phyloP scores from a whole-genome alignment of 2,329 filamentous ascomycete species.

The Stagonosporopsis tanaceti region DNA sequence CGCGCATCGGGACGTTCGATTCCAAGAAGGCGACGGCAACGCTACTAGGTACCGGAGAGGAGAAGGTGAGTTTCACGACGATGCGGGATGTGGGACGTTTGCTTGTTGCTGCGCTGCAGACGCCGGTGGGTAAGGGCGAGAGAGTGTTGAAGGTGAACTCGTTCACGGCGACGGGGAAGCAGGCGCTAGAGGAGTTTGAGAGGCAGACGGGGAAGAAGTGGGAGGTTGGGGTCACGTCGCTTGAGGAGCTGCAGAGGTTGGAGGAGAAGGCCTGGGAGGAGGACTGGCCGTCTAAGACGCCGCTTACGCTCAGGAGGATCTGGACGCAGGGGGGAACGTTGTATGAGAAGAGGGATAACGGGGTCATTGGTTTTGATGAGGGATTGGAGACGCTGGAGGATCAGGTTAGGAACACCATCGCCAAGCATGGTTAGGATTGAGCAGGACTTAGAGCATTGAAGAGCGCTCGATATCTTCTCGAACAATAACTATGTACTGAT shows the following conservation, averaged over 20 bases:
- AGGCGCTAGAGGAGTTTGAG: constrained; percentile 73
- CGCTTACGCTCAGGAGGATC: constrained; percentile 70
- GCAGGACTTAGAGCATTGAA: background rate
- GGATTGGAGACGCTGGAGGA: constrained; percentile 61
- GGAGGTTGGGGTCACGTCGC: constrained; percentile 61
- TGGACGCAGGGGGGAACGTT: constrained; percentile 77
- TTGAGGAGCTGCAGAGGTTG: constrained; percentile 62
- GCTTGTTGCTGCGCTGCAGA: constrained; percentile 67
- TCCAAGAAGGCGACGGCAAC: constrained; percentile 64
- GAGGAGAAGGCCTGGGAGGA: constrained; percentile 69
- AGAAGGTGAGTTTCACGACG: constrained; percentile 71
- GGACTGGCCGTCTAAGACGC: constrained; percentile 60
- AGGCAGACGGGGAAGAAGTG: constrained; percentile 68
- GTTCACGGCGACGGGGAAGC: constrained; percentile 70
- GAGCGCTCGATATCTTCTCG: background rate
- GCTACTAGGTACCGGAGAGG: constrained; percentile 69
- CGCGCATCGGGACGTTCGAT: constrained; percentile 66
- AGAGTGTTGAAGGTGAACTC: constrained; percentile 73
- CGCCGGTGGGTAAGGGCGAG: constrained; percentile 56
- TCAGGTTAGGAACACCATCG: constrained; percentile 49
- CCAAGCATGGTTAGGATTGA: constrained; percentile 8
- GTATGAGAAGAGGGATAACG: constrained; percentile 74
- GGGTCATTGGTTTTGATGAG: constrained; percentile 57
- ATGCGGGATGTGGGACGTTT: constrained; percentile 76
- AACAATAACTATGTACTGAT: background rate